phyloP scores from a whole-genome alignment of 306 rosid genomes.

The Cicer cuneatum region DNA sequence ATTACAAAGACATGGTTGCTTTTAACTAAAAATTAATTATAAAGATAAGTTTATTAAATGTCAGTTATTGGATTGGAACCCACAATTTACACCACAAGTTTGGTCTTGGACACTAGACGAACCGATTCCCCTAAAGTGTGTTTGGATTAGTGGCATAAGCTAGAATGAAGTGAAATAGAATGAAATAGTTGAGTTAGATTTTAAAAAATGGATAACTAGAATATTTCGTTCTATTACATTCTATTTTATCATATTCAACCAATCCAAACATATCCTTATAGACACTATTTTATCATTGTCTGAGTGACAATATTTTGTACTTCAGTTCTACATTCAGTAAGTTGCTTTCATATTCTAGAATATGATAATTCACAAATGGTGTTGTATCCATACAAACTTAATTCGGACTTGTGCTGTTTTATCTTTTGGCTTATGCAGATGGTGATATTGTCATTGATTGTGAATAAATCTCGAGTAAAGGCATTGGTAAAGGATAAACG shows the following conservation, averaged over 20 bases:
- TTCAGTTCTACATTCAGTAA: neutral
- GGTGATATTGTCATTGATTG: constrained; percentile 89
- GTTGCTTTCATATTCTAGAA: constrained; percentile 16
- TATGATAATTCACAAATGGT: constrained; percentile 10
- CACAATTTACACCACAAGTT: too few relatives aligned
- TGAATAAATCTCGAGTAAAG: constrained; percentile 75
- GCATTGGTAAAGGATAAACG: constrained; percentile 87
- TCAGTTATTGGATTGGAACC: neutral
- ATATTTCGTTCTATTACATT: too few relatives aligned
- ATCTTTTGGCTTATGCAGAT: constrained; percentile 64
- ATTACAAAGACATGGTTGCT: neutral
- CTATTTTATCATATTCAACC: too few relatives aligned
- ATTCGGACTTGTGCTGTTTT: constrained; percentile 49
- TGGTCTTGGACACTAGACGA: neutral
- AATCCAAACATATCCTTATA: too few relatives aligned
- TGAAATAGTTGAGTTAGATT: too few relatives aligned
- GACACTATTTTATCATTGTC: neutral
- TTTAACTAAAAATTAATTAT: neutral
- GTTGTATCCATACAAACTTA: constrained; percentile 29
- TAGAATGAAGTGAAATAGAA: too few relatives aligned
- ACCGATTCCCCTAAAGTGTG: neutral
- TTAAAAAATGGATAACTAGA: too few relatives aligned
- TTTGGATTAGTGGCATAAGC: too few relatives aligned
- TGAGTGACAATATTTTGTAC: neutral
- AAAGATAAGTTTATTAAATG: neutral